Evolutionary conservation across 2,329 filamentous ascomycete species (phyloP), one percentile per base, ranked within the genome.

Genomic region (Hymenotorrendiella dingleyae): DNA sequence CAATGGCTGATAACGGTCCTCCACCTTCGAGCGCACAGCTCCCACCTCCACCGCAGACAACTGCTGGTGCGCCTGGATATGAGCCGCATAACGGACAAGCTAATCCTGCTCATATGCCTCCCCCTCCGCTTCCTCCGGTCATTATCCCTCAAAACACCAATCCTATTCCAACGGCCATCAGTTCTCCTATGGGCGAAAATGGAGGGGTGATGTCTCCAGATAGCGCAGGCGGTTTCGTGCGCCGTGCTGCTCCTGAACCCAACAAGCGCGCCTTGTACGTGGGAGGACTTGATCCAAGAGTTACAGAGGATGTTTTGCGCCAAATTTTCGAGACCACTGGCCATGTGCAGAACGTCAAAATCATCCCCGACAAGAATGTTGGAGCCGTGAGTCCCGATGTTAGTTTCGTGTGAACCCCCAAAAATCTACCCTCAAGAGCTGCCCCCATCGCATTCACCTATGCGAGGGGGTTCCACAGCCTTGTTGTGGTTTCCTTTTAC

Each of bases 361-460:
- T 98, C 62, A 98, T 98, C 64, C 93, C 93, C 40, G 93, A 98
- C 74, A 98, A 98, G 77, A 98, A 96, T 69, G 90, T 95, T 71
- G 78, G 88, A 80, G 60, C 62, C 49, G 62, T 64, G 56, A 62
- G 62, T 64, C 21, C 16, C 12, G 48, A 12, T 51, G 40, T 56
- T 48, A 48, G 47, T 50, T 49, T 41, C 39, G 51, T 40, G 47
- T 47, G 50, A 54, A 45, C 46, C 52, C 37, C 41, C 36, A 12
- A 23, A 44, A 45, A 40, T 36, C 37, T 49, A 43, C 46, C 42
- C 46, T 26, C 45, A 48, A 49, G n/a, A n/a, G n/a, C n/a, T n/a
- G n/a, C n/a, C n/a, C n/a, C n/a, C n/a, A n/a, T n/a, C n/a, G n/a
- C n/a, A n/a, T n/a, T 58, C 53, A 43, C 48, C 43, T 49, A 45